Conservation (phyloP, 1,139 yeast species). For the Suhomyces anneliseae region DNA sequence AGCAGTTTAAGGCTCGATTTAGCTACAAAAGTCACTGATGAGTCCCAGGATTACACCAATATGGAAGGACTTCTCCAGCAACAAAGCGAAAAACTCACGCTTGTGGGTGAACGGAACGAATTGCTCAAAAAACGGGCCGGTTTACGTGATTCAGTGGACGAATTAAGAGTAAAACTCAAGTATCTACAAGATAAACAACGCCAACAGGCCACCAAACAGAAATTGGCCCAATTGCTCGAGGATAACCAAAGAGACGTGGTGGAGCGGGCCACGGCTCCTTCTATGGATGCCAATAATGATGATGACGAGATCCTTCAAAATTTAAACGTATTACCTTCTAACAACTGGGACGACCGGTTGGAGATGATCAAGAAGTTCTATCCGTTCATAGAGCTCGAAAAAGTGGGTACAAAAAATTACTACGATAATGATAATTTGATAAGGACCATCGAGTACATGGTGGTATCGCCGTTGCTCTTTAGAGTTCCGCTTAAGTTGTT, state of each 20-base stretch:
- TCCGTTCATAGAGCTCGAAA: conserved; percentile 27
- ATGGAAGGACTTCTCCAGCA: conserved; percentile 11
- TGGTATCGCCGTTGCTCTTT: conserved; percentile 27
- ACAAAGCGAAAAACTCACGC: conserved; percentile 23
- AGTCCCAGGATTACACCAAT: neutral
- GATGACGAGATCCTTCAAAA: conserved; percentile 21
- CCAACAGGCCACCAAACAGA: conserved; percentile 16
- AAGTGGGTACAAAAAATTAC: conserved; percentile 16
- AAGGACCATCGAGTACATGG: conserved; percentile 23
- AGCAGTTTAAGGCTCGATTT: conserved; percentile 9
- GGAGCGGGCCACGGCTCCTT: neutral
- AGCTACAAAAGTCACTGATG: conserved; percentile 6
- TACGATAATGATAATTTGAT: conserved; percentile 11
- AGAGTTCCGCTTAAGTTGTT: conserved; percentile 20
- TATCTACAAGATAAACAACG: conserved; percentile 19
- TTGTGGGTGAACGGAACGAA: conserved; percentile 21
- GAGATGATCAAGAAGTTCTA: conserved; percentile 27
- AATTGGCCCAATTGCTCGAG: conserved; percentile 24
- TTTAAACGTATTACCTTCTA: conserved; percentile 38
- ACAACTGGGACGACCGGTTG: conserved; percentile 35
- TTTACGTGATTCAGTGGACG: conserved; percentile 22
- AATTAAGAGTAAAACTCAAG: conserved; percentile 19
- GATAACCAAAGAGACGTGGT: conserved; percentile 18
- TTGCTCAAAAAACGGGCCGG: conserved; percentile 23
- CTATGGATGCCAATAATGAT: conserved; percentile 16